Evolutionary conservation across 169 alveolate species (phyloP), one percentile per base, ranked within the genome.

Genomic region (Cytauxzoon felis): DNA sequence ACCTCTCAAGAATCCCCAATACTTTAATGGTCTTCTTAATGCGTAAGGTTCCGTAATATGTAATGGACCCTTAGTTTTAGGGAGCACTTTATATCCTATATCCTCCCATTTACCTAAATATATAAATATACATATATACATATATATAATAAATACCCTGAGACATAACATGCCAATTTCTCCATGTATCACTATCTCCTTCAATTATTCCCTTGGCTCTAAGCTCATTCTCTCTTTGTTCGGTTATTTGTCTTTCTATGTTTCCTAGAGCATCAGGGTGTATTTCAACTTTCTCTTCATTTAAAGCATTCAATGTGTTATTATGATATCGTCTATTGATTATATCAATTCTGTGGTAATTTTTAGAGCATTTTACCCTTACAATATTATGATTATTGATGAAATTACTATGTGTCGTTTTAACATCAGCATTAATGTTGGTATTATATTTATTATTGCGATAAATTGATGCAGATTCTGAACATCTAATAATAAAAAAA

Each of bases 1-100:
- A 42, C 88, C 91, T 30, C 91, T 57, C 61, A 80, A 61, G 32
- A 81, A 68, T 6, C 91, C 91, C 91, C 91, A 85, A 42, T 85
- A 85, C 53, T 80, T 79, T 32, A 85, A 80, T 19, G 91, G 91
- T 78, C 78, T 85, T 23, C 91, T 47, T 36, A 73, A 21, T 9
- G 84, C 84, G 27, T 73, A 73, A 1, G 80, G 84, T 53, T 62
- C 82, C 1, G 84, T 73, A 8, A 73, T 33, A 21, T 29, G 21
- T 3, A 48, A 47, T 23, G 36, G 45, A 6, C 38, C 45, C 54
- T 80, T 89, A 41, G 80, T 38, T 63, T 70, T 30, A 51, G 91
- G 73, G 38, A 75, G 18, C 48, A 69, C 50, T 66, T 18, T 27
- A 42, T 50, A 38, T 52, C 72, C 70, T 52, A 62, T 32, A 75